Evolutionary conservation across 306 rosid species (phyloP), one percentile per base, ranked within the genome.

Genomic region (Citrullus mucosospermus): DNA sequence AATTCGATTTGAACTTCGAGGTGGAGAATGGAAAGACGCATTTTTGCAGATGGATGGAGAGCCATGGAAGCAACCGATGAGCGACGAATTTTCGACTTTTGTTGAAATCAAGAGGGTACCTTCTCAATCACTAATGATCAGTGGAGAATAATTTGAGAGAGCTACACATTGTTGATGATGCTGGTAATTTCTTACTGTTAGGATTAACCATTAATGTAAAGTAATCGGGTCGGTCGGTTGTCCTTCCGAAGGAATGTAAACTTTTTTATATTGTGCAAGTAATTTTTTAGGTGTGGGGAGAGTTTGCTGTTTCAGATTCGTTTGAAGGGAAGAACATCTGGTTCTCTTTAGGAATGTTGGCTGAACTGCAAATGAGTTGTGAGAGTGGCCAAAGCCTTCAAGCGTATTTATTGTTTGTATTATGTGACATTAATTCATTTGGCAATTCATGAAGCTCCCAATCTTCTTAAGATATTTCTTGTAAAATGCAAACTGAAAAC

Each of bases 21-120:
- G 99, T 46, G 99, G 97, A 55, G 93, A 86, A 79, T 96, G 98
- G 99, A 90, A 74, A 85, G 81, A 91, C 71, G 84, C 85, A 18
- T 93, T 88, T 78, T 70, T 96, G 90, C 99, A 96, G 84, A 90
- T 96, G 98, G 99, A 96, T 56, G 99, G 99, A 63, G 99, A 96
- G 75, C 99, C 99, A 50, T 96, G 99, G 99, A 93, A 92, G 81
- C 99, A 92, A 84, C 93, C 93, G 61, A 60, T 90, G 88, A 86
- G 76, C 82, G 81, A 86, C 55, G 89, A 91, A 20, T 90, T 77
- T 80, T 91, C 98, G 0, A 92, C 98, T 3, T 85, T 86, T 15
- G 90, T 96, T n/a, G 99, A 96, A 58, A 96, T 96, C 78, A 92
- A 88, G 85, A 91, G 89, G 86, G 97, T 90, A 85, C 97, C 97